Base-by-base conservation (phyloP, 805 yeast genomes). In the Grigorovia transvaalensis region DNA sequence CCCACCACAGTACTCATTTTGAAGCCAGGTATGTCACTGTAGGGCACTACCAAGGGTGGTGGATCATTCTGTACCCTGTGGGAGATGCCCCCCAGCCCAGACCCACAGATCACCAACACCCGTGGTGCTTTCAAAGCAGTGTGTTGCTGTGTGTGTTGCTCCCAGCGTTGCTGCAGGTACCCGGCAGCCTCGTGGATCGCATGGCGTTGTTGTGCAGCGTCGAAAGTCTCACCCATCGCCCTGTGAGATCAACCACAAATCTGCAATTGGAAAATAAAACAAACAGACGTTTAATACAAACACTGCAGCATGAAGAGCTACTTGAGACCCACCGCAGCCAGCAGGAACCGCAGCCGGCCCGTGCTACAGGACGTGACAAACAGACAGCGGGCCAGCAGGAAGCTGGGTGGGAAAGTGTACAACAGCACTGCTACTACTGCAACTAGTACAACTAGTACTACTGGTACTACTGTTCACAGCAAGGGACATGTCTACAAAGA, bases 1-100 rank as follows among this genome's bases (percentile, higher is more conserved):
- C 99, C 99, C 11, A 82, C 80, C 1, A 91, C 97, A 0, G 97
- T 90, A 0, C 96, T 84, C 0, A 69, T 61, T 61, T 77, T 78
- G 68, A 91, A 90, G 0, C 91, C 87, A 0, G 97, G 97, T 48
- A 91, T 86, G 0, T 76, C 74, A 7, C 65, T 58, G 64, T 88
- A 91, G 1, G 82, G 71, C 29, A 91, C 74, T 48, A 74, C 77
- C 19, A 80, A 68, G 46, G 70, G 68, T 35, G 73, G 68, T 4
- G 72, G 65, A 4, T 71, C 63, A 9, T 45, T 33, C 19, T 66
- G 63, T 9, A 70, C 52, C n/a, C 70, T 59, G 48, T 77, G 73
- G 1, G 90, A 84, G 48, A 91, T 82, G 0, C 95, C 95, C 12
- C 96, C 95, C 17, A 91, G 74, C 0, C 99, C 99, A 4, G 96